These are phyloP conservation scores for Lyophyllum semitale DNA, from an alignment of 768 basidiomycete genomes.

Conservation along the genomic window DNA sequence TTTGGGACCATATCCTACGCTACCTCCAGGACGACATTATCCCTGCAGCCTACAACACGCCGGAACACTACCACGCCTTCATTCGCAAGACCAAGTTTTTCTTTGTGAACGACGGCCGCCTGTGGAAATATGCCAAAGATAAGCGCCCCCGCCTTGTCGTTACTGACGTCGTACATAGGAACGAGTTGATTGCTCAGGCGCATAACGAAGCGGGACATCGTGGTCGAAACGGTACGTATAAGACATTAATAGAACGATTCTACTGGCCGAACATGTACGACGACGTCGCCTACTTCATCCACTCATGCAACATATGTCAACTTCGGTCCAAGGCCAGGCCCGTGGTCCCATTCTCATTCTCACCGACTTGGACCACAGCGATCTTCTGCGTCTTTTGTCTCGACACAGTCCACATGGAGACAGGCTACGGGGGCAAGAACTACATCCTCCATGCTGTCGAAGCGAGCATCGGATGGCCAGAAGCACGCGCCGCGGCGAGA, in stretches of 20 bases:
- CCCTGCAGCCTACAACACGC: neutral
- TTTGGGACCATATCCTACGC: conserved; percentile 15
- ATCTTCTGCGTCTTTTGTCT: conserved; percentile 26
- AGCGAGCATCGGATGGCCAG: conserved; percentile 21
- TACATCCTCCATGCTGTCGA: conserved; percentile 29
- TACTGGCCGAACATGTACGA: conserved; percentile 39
- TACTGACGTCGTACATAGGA: conserved; percentile 2
- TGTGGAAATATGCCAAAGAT: conserved; percentile 19
- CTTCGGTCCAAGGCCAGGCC: conserved; percentile 19
- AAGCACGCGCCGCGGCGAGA: conserved; percentile 15
- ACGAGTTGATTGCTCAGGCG: conserved; percentile 19
- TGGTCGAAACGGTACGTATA: conserved; percentile 28
- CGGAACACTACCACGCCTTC: neutral
- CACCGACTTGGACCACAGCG: conserved; percentile 15
- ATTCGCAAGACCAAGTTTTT: neutral
- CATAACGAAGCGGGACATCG: conserved; percentile 31
- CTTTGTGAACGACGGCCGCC: conserved; percentile 16
- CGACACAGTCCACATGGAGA: conserved; percentile 31
- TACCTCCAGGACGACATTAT: conserved; percentile 7
- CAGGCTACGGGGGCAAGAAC: conserved; percentile 16
- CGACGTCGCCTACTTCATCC: conserved; percentile 27
- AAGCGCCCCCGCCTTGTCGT: conserved; percentile 23
- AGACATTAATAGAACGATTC: conserved; percentile 20
- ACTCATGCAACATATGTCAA: conserved; percentile 35
- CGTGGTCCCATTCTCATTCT: conserved; percentile 23